Evolutionary conservation across 2,329 filamentous ascomycete species (phyloP), one percentile per base, ranked within the genome.

Genomic region (Claviceps sp.): DNA sequence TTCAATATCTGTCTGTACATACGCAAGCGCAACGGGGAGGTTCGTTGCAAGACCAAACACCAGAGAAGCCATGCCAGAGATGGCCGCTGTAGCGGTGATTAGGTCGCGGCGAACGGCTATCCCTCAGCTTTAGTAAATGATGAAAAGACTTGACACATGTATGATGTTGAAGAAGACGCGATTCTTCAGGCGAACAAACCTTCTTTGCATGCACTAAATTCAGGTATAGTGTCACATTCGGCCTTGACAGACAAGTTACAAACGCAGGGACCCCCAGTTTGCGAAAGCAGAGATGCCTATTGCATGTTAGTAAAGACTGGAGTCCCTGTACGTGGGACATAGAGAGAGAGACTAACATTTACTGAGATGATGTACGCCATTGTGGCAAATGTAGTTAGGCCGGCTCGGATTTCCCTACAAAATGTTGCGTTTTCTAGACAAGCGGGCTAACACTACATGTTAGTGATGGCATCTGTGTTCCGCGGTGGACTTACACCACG

Each of bases 341-440:
- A 36, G 4, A 18, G 2, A 18, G 16, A 13, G 20, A 2, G 4
- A 60, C 73, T 60, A 57, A 79, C 79, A 59, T 84, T 83, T 56
- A 84, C 82, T 8, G 84, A 84, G 62, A 93, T 89, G 59, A 93
- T 91, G 67, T 90, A 91, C 14, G 86, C 84, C 87, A 89, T 89
- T 3, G 84, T 85, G 51, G 84, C 82, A 63, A 87, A 87, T 2
- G 87, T 93, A 1, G 88, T 89, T 51, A 91, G 65, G 1, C 87
- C 88, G 34, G 87, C 88, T 30, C 87, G 82, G 53, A 93, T 70
- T 66, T 93, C 88, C 22, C 81, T 85, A 56, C 87, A 81, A 65
- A 91, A 89, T 54, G 76, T 82, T 38, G 85, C 77, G 40, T 79
- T 79, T 54, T 77, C 76, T 48, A 88, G 80, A 61, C 85, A 81